Evolutionary conservation across 1,284 basidiomycete genomes (phyloP).

Genomic region (Singerocomus inundabilis): DNA sequence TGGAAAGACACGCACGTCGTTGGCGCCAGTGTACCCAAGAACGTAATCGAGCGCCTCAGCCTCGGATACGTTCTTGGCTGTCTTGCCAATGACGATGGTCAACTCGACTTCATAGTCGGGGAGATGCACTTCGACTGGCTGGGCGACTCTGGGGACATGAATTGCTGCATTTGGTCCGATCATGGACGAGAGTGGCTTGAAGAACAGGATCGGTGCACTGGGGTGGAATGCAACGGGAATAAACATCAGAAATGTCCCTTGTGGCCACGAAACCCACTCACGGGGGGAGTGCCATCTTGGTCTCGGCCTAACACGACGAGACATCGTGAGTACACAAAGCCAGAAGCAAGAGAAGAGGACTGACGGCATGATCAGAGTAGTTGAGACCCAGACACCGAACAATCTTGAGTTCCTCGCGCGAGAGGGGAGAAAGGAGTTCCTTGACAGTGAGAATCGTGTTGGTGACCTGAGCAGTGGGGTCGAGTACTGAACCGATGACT

Average conservation of each 20-base stretch:
- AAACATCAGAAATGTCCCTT: neutral
- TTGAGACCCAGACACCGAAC: constrained; percentile 81
- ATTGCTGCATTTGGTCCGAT: constrained; percentile 70
- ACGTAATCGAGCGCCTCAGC: constrained; percentile 79
- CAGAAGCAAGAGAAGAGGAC: constrained; percentile 23
- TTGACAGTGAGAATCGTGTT: constrained; percentile 64
- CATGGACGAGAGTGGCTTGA: constrained; percentile 73
- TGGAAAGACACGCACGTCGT: constrained; percentile 62
- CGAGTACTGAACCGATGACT: constrained; percentile 64
- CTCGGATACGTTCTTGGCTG: constrained; percentile 75
- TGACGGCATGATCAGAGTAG: constrained; percentile 79
- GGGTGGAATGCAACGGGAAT: neutral
- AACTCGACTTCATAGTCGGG: constrained; percentile 91
- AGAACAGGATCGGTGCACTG: constrained; percentile 74
- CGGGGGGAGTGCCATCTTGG: constrained; percentile 61
- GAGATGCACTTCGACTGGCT: constrained; percentile 68
- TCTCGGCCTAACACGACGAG: constrained; percentile 54
- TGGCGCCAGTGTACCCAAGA: constrained; percentile 75
- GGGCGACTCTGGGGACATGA: constrained; percentile 64
- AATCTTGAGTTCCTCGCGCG: constrained; percentile 59
- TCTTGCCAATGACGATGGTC: constrained; percentile 80
- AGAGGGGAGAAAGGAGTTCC: constrained; percentile 68
- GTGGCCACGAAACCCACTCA: constrained; percentile 35
- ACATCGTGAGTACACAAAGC: neutral
- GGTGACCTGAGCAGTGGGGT: constrained; percentile 61